These are phyloP conservation scores for Penstemon barbatus DNA, from an alignment of 257 asterid genomes.

Conservation along the genomic window DNA sequence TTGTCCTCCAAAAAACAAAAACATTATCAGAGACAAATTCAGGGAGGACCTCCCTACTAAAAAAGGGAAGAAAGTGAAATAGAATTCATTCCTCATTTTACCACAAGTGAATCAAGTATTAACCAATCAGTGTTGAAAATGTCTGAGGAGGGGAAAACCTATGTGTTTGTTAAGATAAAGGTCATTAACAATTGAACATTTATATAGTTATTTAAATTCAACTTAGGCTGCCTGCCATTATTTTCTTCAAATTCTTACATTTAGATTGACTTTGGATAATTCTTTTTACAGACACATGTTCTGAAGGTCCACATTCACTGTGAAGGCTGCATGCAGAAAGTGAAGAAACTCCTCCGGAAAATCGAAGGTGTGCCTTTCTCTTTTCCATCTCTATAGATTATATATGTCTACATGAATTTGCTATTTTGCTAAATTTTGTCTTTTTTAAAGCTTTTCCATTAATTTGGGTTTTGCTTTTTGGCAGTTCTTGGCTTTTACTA, in stretches of 20 bases:
- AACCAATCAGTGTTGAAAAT: neutral
- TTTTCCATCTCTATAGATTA: neutral
- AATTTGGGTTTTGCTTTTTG: too few relatives aligned
- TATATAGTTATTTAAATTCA: neutral
- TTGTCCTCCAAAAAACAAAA: too few relatives aligned
- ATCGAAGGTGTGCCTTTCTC: constrained; percentile 42
- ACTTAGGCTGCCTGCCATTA: neutral
- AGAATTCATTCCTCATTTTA: neutral
- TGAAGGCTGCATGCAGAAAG: constrained; percentile 63
- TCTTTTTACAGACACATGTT: constrained; percentile 44
- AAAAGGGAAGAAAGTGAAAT: neutral
- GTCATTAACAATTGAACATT: neutral
- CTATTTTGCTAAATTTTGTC: too few relatives aligned
- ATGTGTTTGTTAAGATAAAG: constrained; percentile 8
- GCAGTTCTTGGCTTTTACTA: too few relatives aligned
- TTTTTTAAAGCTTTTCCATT: too few relatives aligned
- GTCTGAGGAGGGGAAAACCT: constrained; percentile 4
- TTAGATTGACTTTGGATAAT: neutral
- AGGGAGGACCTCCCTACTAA: neutral
- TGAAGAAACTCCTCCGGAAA: constrained; percentile 57
- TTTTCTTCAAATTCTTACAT: neutral
- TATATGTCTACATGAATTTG: too few relatives aligned
- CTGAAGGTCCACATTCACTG: constrained; percentile 78
- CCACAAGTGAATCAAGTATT: neutral
- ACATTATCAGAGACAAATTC: too few relatives aligned